Conservation (phyloP, 73 alveolate genomes). For the Stentor roeselii region DNA sequence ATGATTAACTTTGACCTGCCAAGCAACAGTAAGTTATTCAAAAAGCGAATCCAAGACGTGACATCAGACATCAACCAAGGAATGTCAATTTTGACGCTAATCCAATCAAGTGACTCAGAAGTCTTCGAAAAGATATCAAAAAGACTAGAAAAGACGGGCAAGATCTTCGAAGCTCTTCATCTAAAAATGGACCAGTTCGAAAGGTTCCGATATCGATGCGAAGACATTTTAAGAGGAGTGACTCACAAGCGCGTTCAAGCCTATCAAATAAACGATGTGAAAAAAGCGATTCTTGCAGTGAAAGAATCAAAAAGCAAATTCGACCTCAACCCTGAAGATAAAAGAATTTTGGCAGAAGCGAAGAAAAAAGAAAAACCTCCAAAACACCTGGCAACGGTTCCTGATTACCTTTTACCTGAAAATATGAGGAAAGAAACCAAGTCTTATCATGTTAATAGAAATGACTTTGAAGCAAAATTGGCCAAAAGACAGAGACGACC, state of each 20-base stretch:
- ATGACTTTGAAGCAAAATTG: background rate
- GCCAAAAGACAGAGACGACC: slow-evolving; percentile 5
- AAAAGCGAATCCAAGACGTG: background rate
- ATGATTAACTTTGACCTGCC: slow-evolving; percentile 19
- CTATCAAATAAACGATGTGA: slow-evolving; percentile 5
- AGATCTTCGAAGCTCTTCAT: background rate
- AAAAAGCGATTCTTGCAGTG: slow-evolving; percentile 3
- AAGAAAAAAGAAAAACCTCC: slow-evolving; percentile 1
- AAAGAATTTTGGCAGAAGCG: slow-evolving; percentile 11
- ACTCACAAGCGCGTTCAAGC: background rate
- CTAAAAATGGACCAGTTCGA: slow-evolving; percentile 26
- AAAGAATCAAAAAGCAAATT: slow-evolving; percentile 10
- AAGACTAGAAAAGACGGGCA: background rate
- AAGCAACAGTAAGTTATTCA: background rate
- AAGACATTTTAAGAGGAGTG: slow-evolving; percentile 15
- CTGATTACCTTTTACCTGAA: slow-evolving; percentile 18
- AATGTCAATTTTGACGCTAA: background rate
- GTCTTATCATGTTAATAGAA: background rate
- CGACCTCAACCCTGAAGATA: slow-evolving; percentile 6
- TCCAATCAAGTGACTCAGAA: background rate
- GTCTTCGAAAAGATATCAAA: background rate
- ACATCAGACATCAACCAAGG: background rate
- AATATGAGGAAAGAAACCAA: background rate
- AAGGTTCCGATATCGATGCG: slow-evolving; percentile 15
- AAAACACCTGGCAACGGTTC: slow-evolving; percentile 5